A percentile compares a stretch with the other conserved stretches of the same genome.
Conservation (phyloP, 768 basidiomycete species). For the Candolleomyces eurysporus region DNA sequence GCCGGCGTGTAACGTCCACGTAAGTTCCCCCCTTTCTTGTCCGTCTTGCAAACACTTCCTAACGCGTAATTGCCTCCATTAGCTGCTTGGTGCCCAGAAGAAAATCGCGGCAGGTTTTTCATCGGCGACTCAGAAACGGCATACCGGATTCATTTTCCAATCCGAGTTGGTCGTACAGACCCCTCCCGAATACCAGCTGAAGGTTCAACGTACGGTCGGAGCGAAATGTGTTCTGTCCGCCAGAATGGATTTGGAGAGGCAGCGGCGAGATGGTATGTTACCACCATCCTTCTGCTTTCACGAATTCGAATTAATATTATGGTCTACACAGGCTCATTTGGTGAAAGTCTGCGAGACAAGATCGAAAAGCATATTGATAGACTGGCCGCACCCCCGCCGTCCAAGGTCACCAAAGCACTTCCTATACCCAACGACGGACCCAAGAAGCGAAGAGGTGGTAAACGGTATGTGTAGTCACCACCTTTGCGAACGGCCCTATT, state of each 20-base stretch:
- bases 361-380: conserved; percentile 93
- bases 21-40: conserved; percentile 38
- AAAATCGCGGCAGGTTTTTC: conserved; percentile 95
- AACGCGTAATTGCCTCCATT: background rate
- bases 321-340: conserved; percentile 62
- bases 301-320: background rate
- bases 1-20: conserved; percentile 94
- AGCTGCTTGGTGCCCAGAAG: conserved; percentile 93
- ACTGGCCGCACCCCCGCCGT: conserved; percentile 89
- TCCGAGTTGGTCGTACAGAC: conserved; percentile 84
- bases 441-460: conserved; percentile 94
- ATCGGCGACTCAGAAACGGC: conserved; percentile 78
- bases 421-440: conserved; percentile 94
- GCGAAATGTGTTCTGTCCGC: conserved; percentile 90
- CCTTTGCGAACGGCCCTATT: background rate
- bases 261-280: conserved; percentile 70
- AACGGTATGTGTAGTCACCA: conserved; percentile 55
- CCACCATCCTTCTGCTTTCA: background rate
- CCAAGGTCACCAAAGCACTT: conserved; percentile 89
- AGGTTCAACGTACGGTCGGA: conserved; percentile 89
- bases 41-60: background rate
- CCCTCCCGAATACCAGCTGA: conserved; percentile 86
- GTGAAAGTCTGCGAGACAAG: conserved; percentile 75
- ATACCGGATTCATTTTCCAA: conserved; percentile 97
- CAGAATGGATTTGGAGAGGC: conserved; percentile 90